Conservation (phyloP, 208 protist genomes). For the Trypanosoma mega region DNA sequence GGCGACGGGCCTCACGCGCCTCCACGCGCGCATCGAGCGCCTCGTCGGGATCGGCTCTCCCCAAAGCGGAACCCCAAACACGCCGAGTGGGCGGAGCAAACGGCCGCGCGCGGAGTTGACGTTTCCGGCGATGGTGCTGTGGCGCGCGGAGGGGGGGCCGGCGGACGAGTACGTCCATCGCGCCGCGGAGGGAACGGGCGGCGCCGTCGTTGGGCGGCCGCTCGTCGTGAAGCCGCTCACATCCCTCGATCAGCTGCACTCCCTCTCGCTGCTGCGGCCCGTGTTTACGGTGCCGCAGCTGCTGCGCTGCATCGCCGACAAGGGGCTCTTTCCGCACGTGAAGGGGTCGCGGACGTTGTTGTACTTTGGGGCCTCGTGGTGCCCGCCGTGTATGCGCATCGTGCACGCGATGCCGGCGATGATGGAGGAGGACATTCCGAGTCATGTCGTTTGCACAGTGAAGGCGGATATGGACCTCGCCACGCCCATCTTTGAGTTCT, state of each 20-base stretch:
- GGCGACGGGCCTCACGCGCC: too few species aligned
- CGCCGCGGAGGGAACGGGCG: background rate
- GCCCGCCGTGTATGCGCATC: slow-evolving; percentile 83
- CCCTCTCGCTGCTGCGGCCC: slow-evolving; percentile 48
- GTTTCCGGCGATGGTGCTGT: slow-evolving; percentile 16
- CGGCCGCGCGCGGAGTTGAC: slow-evolving; percentile 18
- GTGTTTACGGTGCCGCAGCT: slow-evolving; percentile 72
- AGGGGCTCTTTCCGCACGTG: slow-evolving; percentile 15
- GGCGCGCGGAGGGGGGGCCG: slow-evolving; percentile 30
- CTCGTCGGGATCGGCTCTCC: background rate
- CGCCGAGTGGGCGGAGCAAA: background rate
- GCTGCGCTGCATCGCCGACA: slow-evolving; percentile 36
- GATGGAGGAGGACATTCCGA: slow-evolving; percentile 41
- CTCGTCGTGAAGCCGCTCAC: slow-evolving; percentile 72
- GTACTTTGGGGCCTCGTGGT: slow-evolving; percentile 84
- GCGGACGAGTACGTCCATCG: slow-evolving; percentile 36
- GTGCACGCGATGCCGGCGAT: slow-evolving; percentile 53
- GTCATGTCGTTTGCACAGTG: slow-evolving; percentile 37
- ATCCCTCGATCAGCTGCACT: slow-evolving; percentile 62
- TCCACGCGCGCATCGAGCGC: slow-evolving; percentile 19
- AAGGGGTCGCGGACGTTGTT: slow-evolving; percentile 31
- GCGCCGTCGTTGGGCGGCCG: slow-evolving; percentile 29
- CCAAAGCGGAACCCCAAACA: background rate
- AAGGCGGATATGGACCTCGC: slow-evolving; percentile 87
- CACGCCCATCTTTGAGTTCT: slow-evolving; percentile 63